Percentiles rank a stretch among this genome's conserved stretches.
Conservation (phyloP, 1,139 yeast species). For the Blastobotrys proliferans region DNA sequence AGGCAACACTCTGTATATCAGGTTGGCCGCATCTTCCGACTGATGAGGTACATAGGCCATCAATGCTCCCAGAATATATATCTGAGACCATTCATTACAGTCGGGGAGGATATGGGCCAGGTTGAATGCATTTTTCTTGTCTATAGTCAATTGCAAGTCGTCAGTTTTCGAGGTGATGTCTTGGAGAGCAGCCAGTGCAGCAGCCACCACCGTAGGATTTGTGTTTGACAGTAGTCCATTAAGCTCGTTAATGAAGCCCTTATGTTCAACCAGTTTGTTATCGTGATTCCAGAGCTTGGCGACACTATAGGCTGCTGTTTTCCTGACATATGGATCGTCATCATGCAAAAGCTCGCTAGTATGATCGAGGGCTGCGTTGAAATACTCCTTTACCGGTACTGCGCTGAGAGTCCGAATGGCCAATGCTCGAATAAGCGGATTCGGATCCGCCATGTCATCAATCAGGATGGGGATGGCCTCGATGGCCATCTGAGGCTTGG, state of each 20-base stretch:
- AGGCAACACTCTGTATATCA: constrained; percentile 69
- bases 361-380: constrained; percentile 43
- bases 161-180: constrained; percentile 59
- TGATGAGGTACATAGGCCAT: constrained; percentile 69
- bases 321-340: constrained; percentile 57
- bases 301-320: constrained; percentile 65
- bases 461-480: constrained; percentile 55
- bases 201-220: constrained; percentile 61
- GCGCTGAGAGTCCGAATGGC: constrained; percentile 65
- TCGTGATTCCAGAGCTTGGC: constrained; percentile 64
- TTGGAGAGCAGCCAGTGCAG: constrained; percentile 66
- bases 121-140: constrained; percentile 51
- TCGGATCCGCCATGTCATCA: constrained; percentile 46
- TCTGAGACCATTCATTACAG: constrained; percentile 80
- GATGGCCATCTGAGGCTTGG: constrained; percentile 52
- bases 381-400: constrained; percentile 51
- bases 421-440: constrained; percentile 46
- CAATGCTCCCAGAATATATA: constrained; percentile 63
- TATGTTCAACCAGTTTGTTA: constrained; percentile 43
- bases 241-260: constrained; percentile 49
- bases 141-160: constrained; percentile 50
- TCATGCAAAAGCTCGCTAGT: constrained; percentile 44
- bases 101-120: constrained; percentile 48
- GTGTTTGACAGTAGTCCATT: constrained; percentile 55
- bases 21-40: constrained; percentile 56